A percentile compares a stretch with the other conserved stretches of the same genome.
These are phyloP conservation scores for Suillus hirtellus DNA, from an alignment of 768 basidiomycete species.

Conservation along the genomic window DNA sequence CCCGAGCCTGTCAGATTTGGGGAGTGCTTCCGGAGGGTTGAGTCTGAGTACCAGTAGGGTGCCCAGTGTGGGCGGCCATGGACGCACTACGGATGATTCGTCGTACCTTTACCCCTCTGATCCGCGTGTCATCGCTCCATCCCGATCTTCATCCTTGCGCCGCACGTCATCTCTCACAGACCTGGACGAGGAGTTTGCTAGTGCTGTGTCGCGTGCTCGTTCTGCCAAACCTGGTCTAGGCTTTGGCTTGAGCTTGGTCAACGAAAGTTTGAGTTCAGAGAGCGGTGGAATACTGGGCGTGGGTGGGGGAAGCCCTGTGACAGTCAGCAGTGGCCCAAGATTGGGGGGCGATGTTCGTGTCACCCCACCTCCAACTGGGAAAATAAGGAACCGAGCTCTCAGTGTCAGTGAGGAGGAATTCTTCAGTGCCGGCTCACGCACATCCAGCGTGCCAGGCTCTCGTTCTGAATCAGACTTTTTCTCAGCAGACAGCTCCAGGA, in stretches of 20 bases:
- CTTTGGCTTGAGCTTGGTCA: constrained; percentile 43
- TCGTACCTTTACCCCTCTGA: constrained; percentile 74
- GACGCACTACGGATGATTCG: constrained; percentile 66
- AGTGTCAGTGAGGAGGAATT: constrained; percentile 47
- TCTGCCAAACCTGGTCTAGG: constrained; percentile 43
- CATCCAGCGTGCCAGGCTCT: constrained; percentile 32
- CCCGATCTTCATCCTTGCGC: constrained; percentile 55
- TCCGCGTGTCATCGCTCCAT: constrained; percentile 69
- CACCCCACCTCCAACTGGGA: constrained; percentile 46
- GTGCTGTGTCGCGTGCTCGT: constrained; percentile 43
- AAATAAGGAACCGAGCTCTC: constrained; percentile 30
- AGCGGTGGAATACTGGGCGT: constrained; percentile 43
- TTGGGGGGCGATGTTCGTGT: constrained; percentile 43
- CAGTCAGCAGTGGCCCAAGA: constrained; percentile 64
- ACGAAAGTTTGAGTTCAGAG: not conserved
- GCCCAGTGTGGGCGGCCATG: constrained; percentile 8
- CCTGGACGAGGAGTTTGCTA: constrained; percentile 60
- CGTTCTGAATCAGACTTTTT: constrained; percentile 34
- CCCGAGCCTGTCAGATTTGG: constrained; percentile 68
- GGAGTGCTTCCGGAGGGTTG: not conserved
- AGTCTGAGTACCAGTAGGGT: not conserved
- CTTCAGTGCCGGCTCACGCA: constrained; percentile 42
- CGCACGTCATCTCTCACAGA: constrained; percentile 79
- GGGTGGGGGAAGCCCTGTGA: constrained; percentile 66
- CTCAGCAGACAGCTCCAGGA: constrained; percentile 34